A percentile compares a stretch with the other conserved stretches of the same genome.
These are phyloP conservation scores for Quercus tomentella DNA, from an alignment of 331 rosid genomes.

Conservation along the genomic window DNA sequence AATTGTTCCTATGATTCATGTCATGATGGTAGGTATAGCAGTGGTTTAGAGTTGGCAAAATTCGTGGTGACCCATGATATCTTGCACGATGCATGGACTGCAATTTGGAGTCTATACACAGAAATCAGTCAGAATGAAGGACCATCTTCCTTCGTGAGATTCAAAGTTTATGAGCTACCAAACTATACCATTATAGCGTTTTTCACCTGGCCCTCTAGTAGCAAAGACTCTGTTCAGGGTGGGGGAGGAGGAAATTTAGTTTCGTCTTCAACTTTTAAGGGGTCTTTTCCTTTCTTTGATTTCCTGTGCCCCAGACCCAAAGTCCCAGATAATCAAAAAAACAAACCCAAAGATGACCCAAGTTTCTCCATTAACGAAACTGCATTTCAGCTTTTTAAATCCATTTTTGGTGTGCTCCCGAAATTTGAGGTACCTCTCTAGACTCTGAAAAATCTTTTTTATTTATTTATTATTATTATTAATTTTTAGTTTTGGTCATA, in stretches of 20 bases:
- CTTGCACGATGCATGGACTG: slow-evolving; percentile 28
- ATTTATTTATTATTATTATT: not conserved
- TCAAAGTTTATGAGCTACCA: too few relatives aligned
- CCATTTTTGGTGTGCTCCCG: not conserved
- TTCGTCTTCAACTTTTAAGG: slow-evolving; percentile 15
- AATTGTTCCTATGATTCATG: too few relatives aligned
- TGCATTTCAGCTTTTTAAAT: slow-evolving; percentile 20
- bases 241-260: slow-evolving; percentile 10
- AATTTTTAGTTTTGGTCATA: not conserved
- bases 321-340: not conserved
- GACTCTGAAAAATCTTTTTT: not conserved
- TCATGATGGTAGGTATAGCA: too few relatives aligned
- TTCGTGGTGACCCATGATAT: slow-evolving; percentile 28
- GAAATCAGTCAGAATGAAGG: not conserved
- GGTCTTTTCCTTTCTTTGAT: slow-evolving; percentile 25
- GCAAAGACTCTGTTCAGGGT: not conserved
- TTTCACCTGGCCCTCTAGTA: not conserved
- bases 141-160: not conserved
- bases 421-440: slow-evolving; percentile 17
- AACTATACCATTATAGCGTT: not conserved
- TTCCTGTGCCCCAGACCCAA: slow-evolving; percentile 26
- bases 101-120: not conserved
- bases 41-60: slow-evolving; percentile 36
- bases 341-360: not conserved
- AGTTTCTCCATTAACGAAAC: slow-evolving; percentile 31